Percentiles rank a stretch among this genome's conserved stretches.
phyloP scores from a whole-genome alignment of 257 asterid species.

The Apocynum venetum region DNA sequence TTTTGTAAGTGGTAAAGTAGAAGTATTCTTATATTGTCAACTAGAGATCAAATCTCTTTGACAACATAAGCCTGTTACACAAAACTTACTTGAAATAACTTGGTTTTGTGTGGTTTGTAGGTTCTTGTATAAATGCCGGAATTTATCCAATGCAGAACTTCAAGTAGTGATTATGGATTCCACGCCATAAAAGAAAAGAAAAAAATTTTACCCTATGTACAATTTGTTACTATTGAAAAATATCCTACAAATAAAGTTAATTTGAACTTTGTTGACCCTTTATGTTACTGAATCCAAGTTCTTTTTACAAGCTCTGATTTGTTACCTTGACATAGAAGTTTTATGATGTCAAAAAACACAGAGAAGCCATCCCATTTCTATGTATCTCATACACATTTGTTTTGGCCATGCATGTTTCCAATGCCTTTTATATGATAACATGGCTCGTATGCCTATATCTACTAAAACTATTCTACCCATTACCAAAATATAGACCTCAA shows the following conservation, averaged over 20 bases:
- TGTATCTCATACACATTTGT: background rate
- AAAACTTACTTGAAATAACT: too few species aligned
- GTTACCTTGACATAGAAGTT: background rate
- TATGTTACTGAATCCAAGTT: background rate
- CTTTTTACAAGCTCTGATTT: background rate
- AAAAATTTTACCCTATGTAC: background rate
- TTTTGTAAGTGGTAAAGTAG: too few species aligned
- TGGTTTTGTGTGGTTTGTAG: too few species aligned
- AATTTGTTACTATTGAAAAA: background rate
- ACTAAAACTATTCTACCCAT: background rate
- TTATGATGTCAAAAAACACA: background rate
- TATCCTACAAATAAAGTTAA: background rate
- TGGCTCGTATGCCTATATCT: background rate
- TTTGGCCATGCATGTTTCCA: background rate
- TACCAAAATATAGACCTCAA: slow-evolving; percentile 8
- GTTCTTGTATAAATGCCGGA: too few species aligned
- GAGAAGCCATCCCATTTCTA: background rate
- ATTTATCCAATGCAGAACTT: too few species aligned
- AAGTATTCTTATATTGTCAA: too few species aligned
- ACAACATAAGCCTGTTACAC: too few species aligned
- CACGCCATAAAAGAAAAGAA: too few species aligned
- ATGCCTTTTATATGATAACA: background rate
- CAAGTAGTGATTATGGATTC: too few species aligned
- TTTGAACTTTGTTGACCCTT: background rate
- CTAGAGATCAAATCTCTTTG: too few species aligned